Conservation (phyloP, 2,329 filamentous ascomycete genomes). For the Botrytis sinoallii region DNA sequence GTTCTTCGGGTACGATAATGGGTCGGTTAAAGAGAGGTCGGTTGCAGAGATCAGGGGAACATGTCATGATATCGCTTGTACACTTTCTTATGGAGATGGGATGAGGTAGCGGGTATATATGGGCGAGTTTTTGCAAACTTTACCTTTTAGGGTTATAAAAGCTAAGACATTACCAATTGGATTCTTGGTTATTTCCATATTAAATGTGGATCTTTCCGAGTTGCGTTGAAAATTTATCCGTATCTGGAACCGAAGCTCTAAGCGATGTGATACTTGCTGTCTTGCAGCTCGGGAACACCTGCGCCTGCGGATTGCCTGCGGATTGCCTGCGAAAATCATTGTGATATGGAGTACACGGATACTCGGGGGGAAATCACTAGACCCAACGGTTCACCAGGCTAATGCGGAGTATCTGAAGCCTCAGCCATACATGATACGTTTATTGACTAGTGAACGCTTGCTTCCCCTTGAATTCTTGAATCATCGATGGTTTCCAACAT, state of each 20-base stretch:
- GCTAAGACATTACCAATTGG: not conserved
- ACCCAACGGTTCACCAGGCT: not conserved
- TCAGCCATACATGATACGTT: not conserved
- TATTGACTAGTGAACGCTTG: not conserved
- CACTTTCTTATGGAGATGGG: not conserved
- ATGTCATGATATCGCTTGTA: conserved; percentile 11
- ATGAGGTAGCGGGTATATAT: not conserved
- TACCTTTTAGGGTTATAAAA: not conserved
- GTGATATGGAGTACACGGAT: not conserved
- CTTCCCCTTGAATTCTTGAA: not conserved
- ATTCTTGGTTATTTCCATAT: not conserved
- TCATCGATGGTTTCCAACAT: not conserved
- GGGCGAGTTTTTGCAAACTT: not conserved
- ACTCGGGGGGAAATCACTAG: not conserved
- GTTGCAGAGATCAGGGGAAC: conserved; percentile 8
- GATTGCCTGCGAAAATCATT: not conserved
- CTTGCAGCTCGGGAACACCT: not conserved
- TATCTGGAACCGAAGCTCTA: not conserved
- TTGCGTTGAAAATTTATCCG: not conserved
- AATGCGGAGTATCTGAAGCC: not conserved
- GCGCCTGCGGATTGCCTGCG: not conserved
- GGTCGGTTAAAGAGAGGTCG: conserved; percentile 6
- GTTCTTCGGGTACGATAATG: conserved; percentile 14
- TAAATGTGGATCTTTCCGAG: not conserved
- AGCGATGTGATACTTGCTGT: not conserved